Conservation (phyloP, 164 flowering plant genomes). For the Piper longum region DNA sequence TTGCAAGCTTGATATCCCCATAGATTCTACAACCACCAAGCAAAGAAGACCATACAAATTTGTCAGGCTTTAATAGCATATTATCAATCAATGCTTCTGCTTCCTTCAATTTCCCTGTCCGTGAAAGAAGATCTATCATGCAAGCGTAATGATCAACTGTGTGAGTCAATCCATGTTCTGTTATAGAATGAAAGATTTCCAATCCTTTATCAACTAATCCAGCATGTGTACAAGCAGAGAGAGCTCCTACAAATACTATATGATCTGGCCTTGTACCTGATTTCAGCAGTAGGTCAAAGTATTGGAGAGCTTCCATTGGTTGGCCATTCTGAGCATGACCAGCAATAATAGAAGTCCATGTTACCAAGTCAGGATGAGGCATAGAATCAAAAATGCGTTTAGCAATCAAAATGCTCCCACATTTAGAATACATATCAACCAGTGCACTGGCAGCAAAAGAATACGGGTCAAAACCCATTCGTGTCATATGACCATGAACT, state of each 20-base stretch:
- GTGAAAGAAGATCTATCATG: slow-evolving; percentile 18
- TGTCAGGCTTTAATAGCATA: slow-evolving; percentile 23
- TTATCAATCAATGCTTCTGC: slow-evolving; percentile 19
- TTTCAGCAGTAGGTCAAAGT: slow-evolving; percentile 17
- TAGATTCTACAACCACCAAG: slow-evolving; percentile 22
- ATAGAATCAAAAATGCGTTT: slow-evolving; percentile 11
- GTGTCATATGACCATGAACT: slow-evolving; percentile 21
- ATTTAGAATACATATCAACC: slow-evolving; percentile 24
- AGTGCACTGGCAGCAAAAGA: slow-evolving; percentile 18
- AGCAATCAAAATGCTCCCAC: slow-evolving; percentile 20
- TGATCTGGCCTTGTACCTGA: slow-evolving; percentile 21
- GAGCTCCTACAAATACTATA: slow-evolving; percentile 18
- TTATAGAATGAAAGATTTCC: slow-evolving; percentile 18
- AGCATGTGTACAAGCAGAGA: slow-evolving; percentile 25
- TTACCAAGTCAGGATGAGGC: slow-evolving; percentile 16
- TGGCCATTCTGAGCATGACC: slow-evolving; percentile 24
- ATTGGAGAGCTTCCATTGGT: slow-evolving; percentile 18
- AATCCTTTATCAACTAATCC: slow-evolving; percentile 22
- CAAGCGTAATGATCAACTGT: slow-evolving; percentile 24
- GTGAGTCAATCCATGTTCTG: slow-evolving; percentile 15
- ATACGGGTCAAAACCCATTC: slow-evolving; percentile 15
- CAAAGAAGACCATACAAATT: slow-evolving; percentile 25
- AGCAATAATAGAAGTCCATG: slow-evolving; percentile 23
- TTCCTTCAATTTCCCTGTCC: slow-evolving; percentile 18
- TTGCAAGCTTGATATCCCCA: slow-evolving; percentile 17